Conservation (phyloP, 768 basidiomycete genomes). For the Mycena leptocephala region DNA sequence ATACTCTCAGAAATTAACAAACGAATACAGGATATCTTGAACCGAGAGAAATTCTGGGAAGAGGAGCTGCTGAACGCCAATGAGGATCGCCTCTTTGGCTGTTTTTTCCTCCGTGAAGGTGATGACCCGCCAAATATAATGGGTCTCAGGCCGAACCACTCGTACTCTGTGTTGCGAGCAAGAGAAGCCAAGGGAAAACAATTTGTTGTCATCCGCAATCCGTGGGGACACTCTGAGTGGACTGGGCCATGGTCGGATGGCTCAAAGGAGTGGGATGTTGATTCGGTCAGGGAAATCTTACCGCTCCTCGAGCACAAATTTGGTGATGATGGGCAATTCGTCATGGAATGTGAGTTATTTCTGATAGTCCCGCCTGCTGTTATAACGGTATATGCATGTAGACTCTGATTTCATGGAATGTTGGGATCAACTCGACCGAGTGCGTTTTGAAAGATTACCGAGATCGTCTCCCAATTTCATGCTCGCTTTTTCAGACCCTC, state of each 20-base stretch:
- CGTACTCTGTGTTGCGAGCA: conserved; percentile 47
- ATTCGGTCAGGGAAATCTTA: conserved; percentile 59
- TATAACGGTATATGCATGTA: conserved; percentile 22
- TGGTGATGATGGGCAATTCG: conserved; percentile 64
- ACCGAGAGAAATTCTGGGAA: conserved; percentile 48
- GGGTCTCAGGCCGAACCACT: conserved; percentile 37
- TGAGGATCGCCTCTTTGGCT: conserved; percentile 47
- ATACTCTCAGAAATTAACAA: neutral
- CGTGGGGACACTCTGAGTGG: conserved; percentile 57
- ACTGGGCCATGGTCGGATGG: conserved; percentile 66
- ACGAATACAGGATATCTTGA: conserved; percentile 45
- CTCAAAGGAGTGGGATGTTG: conserved; percentile 63
- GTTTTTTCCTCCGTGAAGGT: conserved; percentile 40
- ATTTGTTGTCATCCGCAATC: conserved; percentile 50
- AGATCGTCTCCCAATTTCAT: neutral
- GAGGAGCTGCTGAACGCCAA: conserved; percentile 46
- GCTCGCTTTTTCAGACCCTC: too few relatives aligned
- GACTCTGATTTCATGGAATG: conserved; percentile 59
- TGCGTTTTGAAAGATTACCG: neutral
- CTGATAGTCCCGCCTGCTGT: too few relatives aligned
- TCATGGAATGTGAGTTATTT: conserved; percentile 61
- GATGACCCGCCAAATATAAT: conserved; percentile 14
- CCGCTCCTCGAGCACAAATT: conserved; percentile 57
- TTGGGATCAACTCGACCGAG: conserved; percentile 59
- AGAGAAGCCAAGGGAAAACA: conserved; percentile 47